Evolutionary conservation across 306 rosid genomes (phyloP).

Genomic region (Lagenaria siceraria): DNA sequence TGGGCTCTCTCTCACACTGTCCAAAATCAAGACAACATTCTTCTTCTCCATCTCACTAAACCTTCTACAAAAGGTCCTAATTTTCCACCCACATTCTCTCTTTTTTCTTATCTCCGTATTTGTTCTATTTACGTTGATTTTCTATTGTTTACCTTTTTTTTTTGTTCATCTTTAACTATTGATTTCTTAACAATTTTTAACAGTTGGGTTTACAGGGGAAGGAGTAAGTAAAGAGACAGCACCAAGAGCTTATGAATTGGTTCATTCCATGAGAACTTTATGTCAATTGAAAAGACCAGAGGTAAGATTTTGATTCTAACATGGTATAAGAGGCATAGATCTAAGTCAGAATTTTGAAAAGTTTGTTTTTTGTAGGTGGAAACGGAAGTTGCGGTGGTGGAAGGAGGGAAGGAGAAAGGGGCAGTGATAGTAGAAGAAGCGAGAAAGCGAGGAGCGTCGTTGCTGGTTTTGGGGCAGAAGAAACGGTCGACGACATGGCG

Average conservation of each 20-base stretch:
- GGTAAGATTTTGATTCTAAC: conserved; percentile 15
- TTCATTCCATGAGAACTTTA: conserved; percentile 46
- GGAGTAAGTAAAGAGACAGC: conserved; percentile 32
- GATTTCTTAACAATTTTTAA: no score
- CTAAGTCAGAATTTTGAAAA: background rate
- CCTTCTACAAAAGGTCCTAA: conserved; percentile 52
- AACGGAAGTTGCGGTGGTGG: conserved; percentile 55
- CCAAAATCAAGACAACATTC: conserved; percentile 57
- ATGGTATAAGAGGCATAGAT: no score
- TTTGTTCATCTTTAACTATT: no score
- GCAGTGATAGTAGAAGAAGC: conserved; percentile 85
- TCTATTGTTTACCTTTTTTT: no score
- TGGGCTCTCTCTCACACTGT: conserved; percentile 87
- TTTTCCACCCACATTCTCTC: background rate
- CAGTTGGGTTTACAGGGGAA: conserved; percentile 20
- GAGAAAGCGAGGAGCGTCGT: conserved; percentile 48
- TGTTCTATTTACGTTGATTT: no score
- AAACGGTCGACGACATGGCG: conserved; percentile 81
- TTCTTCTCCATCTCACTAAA: conserved; percentile 66
- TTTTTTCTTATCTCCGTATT: no score
- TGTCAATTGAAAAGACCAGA: conserved; percentile 68
- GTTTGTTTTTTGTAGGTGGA: conserved; percentile 29
- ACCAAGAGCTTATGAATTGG: conserved; percentile 55
- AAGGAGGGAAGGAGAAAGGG: conserved; percentile 81
- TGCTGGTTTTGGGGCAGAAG: conserved; percentile 82